These are phyloP conservation scores for Camelina sativa DNA, from an alignment of 345 rosid genomes.

Conservation along the genomic window DNA sequence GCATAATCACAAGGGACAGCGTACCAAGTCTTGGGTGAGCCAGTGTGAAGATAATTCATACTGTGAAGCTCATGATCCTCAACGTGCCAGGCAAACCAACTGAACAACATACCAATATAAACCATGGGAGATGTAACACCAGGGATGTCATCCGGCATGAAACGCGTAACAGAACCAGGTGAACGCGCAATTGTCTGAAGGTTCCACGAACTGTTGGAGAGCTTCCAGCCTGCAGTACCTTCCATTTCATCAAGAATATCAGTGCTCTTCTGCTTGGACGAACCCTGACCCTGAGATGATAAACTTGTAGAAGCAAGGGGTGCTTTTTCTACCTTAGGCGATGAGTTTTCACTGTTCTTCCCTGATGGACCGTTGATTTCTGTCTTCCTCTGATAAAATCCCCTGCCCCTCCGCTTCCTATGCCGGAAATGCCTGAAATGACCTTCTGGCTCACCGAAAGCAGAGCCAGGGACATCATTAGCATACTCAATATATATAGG, in stretches of 20 bases:
- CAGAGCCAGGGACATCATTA: conserved; percentile 99
- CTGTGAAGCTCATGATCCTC: conserved; percentile 99
- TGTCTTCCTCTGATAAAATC: conserved; percentile 63
- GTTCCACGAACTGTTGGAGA: conserved; percentile 98
- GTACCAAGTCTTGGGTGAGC: conserved; percentile 97
- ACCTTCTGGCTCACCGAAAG: conserved; percentile 83
- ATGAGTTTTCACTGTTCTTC: conserved; percentile 37
- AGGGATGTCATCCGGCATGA: conserved; percentile 99
- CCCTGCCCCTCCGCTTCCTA: conserved; percentile 69
- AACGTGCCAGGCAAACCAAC: conserved; percentile 99
- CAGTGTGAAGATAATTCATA: conserved; percentile 97
- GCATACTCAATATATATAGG: conserved; percentile 94
- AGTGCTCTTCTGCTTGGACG: conserved; percentile 53
- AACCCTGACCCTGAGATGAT: conserved; percentile 40
- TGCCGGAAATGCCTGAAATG: conserved; percentile 63
- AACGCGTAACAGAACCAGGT: conserved; percentile 97
- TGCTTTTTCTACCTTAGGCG: conserved; percentile 40
- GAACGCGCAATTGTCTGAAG: conserved; percentile 95
- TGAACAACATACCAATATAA: conserved; percentile 95
- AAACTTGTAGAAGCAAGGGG: conserved; percentile 44
- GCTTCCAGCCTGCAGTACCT: conserved; percentile 99
- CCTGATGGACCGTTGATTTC: conserved; percentile 41
- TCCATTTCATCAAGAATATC: conserved; percentile 61
- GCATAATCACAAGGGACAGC: conserved; percentile 95
- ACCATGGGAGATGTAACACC: conserved; percentile 99